phyloP scores from a whole-genome alignment of 2,329 filamentous ascomycete genomes.

The Spiromastix sp. region DNA sequence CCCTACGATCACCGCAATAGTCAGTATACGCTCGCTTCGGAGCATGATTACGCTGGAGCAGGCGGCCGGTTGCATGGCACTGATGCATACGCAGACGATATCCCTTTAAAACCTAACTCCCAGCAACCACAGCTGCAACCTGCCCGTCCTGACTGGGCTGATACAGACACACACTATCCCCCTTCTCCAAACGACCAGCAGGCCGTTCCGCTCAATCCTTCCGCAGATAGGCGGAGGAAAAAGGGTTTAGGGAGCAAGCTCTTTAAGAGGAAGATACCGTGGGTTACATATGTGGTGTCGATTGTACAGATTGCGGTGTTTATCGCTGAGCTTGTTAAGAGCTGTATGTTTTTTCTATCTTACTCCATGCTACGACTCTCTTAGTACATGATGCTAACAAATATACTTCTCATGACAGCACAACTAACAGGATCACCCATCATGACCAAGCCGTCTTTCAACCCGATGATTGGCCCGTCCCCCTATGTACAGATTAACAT shows the following conservation, averaged over 20 bases:
- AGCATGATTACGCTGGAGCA: constrained; percentile 17
- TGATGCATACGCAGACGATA: constrained; percentile 31
- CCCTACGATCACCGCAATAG: constrained; percentile 26
- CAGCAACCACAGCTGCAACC: constrained; percentile 21
- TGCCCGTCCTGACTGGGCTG: constrained; percentile 27
- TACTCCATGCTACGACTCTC: too few species aligned
- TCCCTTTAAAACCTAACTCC: constrained; percentile 31
- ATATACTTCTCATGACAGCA: constrained; percentile 34
- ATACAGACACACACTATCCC: constrained; percentile 35
- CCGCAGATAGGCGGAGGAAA: constrained; percentile 25
- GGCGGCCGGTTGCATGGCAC: constrained; percentile 21
- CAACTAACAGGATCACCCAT: constrained; percentile 62
- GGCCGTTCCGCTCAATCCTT: constrained; percentile 15
- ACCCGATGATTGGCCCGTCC: constrained; percentile 94
- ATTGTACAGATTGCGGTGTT: constrained; percentile 73
- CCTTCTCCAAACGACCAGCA: constrained; percentile 47
- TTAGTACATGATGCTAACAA: constrained; percentile 7
- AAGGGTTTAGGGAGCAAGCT: constrained; percentile 31
- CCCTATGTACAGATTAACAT: constrained; percentile 89
- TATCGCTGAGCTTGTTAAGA: constrained; percentile 75
- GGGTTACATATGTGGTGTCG: constrained; percentile 74
- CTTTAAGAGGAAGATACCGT: constrained; percentile 54
- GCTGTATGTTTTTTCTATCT: constrained; percentile 54
- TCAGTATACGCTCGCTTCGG: constrained; percentile 26
- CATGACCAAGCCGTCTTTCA: constrained; percentile 71